These are phyloP conservation scores for Mucuna pruriens DNA, from an alignment of 306 rosid genomes.

Conservation along the genomic window DNA sequence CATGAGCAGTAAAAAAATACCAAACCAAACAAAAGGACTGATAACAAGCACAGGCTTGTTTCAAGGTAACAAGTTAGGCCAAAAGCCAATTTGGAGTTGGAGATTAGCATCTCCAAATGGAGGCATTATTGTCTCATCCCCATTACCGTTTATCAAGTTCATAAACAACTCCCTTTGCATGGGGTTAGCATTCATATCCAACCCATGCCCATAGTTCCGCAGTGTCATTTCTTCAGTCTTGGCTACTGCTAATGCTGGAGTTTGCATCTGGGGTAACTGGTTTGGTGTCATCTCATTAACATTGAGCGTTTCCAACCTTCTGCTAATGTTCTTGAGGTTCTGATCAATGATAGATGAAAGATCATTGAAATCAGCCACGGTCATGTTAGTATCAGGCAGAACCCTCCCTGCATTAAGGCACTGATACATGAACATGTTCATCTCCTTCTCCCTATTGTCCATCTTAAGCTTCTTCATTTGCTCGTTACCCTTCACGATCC, in stretches of 20 bases:
- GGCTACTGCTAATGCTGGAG: neutral
- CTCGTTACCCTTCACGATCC: slow-evolving; percentile 26
- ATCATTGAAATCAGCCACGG: slow-evolving; percentile 27
- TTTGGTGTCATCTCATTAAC: neutral
- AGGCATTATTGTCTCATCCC: slow-evolving; percentile 14
- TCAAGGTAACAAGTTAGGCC: slow-evolving; percentile 23
- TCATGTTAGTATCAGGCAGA: neutral
- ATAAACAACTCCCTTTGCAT: slow-evolving; percentile 2
- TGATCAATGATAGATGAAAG: slow-evolving; percentile 35
- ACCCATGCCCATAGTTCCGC: neutral
- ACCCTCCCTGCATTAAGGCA: slow-evolving; percentile 26
- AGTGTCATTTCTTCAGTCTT: neutral
- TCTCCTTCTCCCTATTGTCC: slow-evolving; percentile 39
- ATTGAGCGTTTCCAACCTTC: slow-evolving; percentile 23
- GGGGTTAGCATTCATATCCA: neutral
- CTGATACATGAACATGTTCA: slow-evolving; percentile 25
- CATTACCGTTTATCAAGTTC: slow-evolving; percentile 10
- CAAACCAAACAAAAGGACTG: neutral
- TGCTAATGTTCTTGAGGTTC: slow-evolving; percentile 9
- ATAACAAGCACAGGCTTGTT: neutral
- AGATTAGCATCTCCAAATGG: slow-evolving; percentile 24
- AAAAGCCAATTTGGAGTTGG: slow-evolving; percentile 11
- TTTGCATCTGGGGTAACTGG: neutral
- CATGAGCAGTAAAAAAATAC: no score
- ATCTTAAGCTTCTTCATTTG: slow-evolving; percentile 17